A percentile compares a stretch with the other conserved stretches of the same genome.
These are phyloP conservation scores for Cicer cuneatum DNA, from an alignment of 306 rosid genomes.

Conservation along the genomic window DNA sequence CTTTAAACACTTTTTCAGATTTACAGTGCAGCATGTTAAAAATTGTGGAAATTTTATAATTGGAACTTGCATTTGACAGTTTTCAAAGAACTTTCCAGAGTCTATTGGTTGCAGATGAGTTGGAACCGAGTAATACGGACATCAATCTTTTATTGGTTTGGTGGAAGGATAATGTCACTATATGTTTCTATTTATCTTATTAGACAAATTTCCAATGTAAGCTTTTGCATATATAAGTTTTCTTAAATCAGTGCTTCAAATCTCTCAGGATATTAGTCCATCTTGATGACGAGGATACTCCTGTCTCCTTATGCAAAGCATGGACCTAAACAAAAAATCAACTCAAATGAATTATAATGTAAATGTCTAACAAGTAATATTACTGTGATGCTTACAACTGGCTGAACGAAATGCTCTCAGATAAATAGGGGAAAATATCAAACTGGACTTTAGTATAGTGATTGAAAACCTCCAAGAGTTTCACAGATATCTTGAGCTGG, in stretches of 20 bases:
- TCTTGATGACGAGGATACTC: no score
- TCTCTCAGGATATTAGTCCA: no score
- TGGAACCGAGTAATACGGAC: background rate
- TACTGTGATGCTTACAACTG: background rate
- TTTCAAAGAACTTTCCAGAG: background rate
- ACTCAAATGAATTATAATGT: no score
- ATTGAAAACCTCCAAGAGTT: constrained; percentile 43
- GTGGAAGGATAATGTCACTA: background rate
- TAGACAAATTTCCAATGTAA: background rate
- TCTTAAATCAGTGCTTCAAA: background rate
- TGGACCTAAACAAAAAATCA: no score
- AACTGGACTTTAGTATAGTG: background rate
- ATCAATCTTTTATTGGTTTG: background rate
- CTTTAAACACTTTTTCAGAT: background rate
- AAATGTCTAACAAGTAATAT: background rate
- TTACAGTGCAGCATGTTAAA: background rate
- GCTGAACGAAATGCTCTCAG: background rate
- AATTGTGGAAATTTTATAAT: background rate
- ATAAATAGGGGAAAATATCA: constrained; percentile 12
- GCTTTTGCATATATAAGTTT: background rate
- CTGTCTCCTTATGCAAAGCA: no score
- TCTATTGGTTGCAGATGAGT: background rate
- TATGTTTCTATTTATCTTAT: background rate
- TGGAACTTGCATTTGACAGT: background rate
- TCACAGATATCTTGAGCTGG: constrained; percentile 45